phyloP scores from a whole-genome alignment of 78 protist genomes.

The Isochrysis galbana region DNA sequence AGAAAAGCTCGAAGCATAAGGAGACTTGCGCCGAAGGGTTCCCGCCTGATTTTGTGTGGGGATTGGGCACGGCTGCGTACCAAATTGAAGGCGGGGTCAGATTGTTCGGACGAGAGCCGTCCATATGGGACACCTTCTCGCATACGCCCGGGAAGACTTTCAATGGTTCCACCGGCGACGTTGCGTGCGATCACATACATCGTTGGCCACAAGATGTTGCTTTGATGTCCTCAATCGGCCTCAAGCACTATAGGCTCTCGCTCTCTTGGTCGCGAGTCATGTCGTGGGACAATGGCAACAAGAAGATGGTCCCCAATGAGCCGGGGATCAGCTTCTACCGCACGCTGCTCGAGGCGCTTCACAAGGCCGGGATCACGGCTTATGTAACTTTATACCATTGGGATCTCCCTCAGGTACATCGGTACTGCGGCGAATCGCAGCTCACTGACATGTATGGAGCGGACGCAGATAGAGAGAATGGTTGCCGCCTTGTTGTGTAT shows the following conservation, averaged over 20 bases:
- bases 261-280: conserved; percentile 61
- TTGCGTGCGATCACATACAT: conserved; percentile 58
- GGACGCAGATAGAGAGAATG: too few relatives aligned
- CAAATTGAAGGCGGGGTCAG: not conserved
- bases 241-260: conserved; percentile 53
- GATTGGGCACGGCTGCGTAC: conserved; percentile 21
- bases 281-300: not conserved
- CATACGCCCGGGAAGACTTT: not conserved
- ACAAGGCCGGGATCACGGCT: conserved; percentile 42
- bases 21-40: not conserved
- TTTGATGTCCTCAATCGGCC: conserved; percentile 47
- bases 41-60: not conserved
- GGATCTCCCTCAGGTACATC: conserved; percentile 68
- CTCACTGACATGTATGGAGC: too few relatives aligned
- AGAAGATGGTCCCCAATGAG: not conserved
- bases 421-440: too few relatives aligned
- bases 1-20: too few relatives aligned
- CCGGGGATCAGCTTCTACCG: conserved; percentile 45
- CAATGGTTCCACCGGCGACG: conserved; percentile 60
- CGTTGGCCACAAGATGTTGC: conserved; percentile 48
- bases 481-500: too few relatives aligned
- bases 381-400: conserved; percentile 69
- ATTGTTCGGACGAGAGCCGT: not conserved
- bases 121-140: conserved; percentile 12
- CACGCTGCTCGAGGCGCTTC: conserved; percentile 45